Percentiles rank a stretch among this genome's conserved stretches.
Evolutionary conservation across 768 basidiomycete species (phyloP).

Genomic region (Imleria badia): DNA sequence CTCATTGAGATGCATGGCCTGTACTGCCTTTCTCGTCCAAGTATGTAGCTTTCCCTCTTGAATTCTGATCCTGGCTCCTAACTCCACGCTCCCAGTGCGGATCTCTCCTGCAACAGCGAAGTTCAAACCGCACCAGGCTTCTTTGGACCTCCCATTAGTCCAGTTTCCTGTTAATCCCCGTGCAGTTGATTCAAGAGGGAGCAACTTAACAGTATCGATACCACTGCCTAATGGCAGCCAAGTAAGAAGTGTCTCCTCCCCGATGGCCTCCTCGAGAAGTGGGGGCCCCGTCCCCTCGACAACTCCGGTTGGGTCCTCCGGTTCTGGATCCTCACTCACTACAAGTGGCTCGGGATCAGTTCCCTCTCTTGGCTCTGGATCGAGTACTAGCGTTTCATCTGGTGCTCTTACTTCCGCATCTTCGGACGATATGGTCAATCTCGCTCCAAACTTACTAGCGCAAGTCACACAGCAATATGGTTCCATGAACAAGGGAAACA

Average conservation of each 20-base stretch:
- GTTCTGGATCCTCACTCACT: constrained; percentile 48
- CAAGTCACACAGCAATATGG: constrained; percentile 52
- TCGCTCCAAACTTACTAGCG: constrained; percentile 44
- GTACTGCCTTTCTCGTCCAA: constrained; percentile 85
- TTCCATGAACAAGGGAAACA: constrained; percentile 33
- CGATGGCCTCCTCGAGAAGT: constrained; percentile 47
- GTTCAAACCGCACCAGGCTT: constrained; percentile 60
- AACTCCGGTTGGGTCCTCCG: constrained; percentile 39
- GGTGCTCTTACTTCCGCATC: constrained; percentile 48
- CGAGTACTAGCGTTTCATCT: constrained; percentile 47
- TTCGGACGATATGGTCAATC: constrained; percentile 54
- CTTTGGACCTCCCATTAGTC: constrained; percentile 47
- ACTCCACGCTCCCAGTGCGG: constrained; percentile 61
- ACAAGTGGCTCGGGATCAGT: constrained; percentile 48
- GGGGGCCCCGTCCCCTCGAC: constrained; percentile 24
- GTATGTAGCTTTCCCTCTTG: constrained; percentile 44
- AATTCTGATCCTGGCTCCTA: constrained; percentile 5
- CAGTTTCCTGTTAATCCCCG: constrained; percentile 38
- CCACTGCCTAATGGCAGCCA: constrained; percentile 47
- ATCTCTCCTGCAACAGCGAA: constrained; percentile 90
- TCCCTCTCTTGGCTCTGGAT: constrained; percentile 50
- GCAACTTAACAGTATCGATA: constrained; percentile 47
- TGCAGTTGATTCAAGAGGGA: constrained; percentile 33
- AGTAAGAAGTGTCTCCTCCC: constrained; percentile 67
- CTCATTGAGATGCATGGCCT: constrained; percentile 90